Evolutionary conservation across 1,139 yeast species (phyloP), one percentile per base, ranked within the genome.

Genomic region (Yamadazyma friedrichii): DNA sequence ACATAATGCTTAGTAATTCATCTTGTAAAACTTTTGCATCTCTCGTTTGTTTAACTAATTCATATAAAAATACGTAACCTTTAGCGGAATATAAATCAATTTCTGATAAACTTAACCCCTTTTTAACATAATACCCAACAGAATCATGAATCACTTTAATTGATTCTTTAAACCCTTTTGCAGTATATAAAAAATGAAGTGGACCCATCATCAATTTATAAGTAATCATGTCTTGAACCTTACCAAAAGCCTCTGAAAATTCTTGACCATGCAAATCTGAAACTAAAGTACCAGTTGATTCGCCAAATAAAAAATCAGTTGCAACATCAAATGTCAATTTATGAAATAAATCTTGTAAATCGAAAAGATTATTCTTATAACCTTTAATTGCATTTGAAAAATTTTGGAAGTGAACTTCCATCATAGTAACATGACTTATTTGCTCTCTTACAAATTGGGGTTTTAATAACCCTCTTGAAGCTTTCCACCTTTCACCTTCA

Each of bases 381-480:
- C 46, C 45, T 26, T 51, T 46, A 38, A 75, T 50, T 35, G 61
- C 65, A 31, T 58, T 54, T 20, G 65, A 58, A 38, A 76, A 57
- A 4, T 55, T 54, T 48, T 69, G 70, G 11, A 74, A 50, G 47
- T 76, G 80, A 6, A 66, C 68, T 49, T 76, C 80, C 49, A 78
- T 62, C 15, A 67, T 46, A 40, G 62, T 62, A 25, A 77, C 67
- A 47, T 76, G 80, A 16, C 76, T 64, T 30, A 78, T 68, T 52
- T 77, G 82, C 47, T 76, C 81, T 41, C 79, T 64, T 20, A 75
- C 66, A 56, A 79, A 79, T 55, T 78, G 82, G 0, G 84, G 84
- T 41, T 83, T 64, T 52, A 79, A 66, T 74, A 78, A 61, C 15
- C 76, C 72, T 39, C 84, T 61, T 13, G 81, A 71, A 48, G 72